A percentile compares a stretch with the other conserved stretches of the same genome.
Conservation (phyloP, 2,329 filamentous ascomycete species). For the Magnaporthiopsis incrustans region DNA sequence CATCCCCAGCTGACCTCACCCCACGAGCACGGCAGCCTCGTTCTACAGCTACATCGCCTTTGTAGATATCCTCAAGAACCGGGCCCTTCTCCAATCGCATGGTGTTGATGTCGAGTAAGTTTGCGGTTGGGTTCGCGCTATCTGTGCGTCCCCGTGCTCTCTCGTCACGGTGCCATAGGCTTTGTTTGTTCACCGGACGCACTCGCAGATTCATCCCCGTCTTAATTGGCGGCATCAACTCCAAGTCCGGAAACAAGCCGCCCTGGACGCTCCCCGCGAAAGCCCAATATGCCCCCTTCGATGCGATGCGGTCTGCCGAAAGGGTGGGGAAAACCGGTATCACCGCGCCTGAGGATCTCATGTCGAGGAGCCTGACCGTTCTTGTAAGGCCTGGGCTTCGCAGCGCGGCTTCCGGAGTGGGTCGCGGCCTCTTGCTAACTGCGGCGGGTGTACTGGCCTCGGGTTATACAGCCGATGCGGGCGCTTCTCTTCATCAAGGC, state of each 20-base stretch:
- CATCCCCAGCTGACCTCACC: conserved; percentile 1
- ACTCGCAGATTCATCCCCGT: conserved; percentile 57
- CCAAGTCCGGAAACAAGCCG: conserved; percentile 59
- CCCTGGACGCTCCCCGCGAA: conserved; percentile 67
- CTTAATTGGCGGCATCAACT: conserved; percentile 61
- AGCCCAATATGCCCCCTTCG: conserved; percentile 43
- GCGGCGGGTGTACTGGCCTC: neutral
- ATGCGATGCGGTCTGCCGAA: conserved; percentile 30
- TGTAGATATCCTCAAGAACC: conserved; percentile 48
- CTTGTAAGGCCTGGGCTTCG: conserved; percentile 20
- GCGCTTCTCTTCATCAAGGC: conserved; percentile 59
- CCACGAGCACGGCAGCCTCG: conserved; percentile 44
- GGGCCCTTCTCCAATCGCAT: conserved; percentile 45
- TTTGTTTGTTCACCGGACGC: neutral
- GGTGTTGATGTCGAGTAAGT: conserved; percentile 59
- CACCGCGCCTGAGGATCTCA: conserved; percentile 33
- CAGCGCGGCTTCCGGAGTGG: neutral
- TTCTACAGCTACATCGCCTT: conserved; percentile 51
- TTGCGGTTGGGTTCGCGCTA: neutral
- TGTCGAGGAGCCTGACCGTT: conserved; percentile 33
- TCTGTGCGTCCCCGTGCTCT: neutral
- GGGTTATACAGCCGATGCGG: conserved; percentile 42
- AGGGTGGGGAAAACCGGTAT: conserved; percentile 29
- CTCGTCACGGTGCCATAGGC: neutral
- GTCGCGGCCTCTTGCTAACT: neutral